phyloP scores from a whole-genome alignment of 768 basidiomycete genomes.

The Coprinellus aureogranulatus region DNA sequence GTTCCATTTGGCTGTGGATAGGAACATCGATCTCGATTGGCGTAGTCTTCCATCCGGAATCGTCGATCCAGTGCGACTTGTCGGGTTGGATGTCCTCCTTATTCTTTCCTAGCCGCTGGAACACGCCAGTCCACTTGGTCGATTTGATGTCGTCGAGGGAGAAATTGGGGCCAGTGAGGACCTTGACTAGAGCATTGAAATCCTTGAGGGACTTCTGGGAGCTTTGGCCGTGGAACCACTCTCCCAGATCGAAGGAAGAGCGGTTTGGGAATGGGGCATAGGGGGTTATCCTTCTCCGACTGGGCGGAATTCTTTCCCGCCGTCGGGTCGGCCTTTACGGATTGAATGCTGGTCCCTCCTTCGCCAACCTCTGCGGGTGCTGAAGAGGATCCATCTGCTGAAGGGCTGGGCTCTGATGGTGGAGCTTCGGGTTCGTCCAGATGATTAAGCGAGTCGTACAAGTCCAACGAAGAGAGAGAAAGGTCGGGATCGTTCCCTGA shows the following conservation, averaged over 20 bases:
- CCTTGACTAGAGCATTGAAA: background rate
- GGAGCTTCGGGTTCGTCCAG: too few relatives aligned
- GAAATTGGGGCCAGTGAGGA: background rate
- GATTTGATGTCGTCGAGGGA: background rate
- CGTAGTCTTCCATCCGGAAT: background rate
- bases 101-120: background rate
- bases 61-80: background rate
- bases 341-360: too few relatives aligned
- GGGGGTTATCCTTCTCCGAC: too few relatives aligned
- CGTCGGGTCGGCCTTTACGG: too few relatives aligned
- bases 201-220: background rate
- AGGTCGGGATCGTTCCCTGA: too few relatives aligned
- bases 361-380: too few relatives aligned
- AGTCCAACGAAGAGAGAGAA: too few relatives aligned
- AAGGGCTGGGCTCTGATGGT: too few relatives aligned
- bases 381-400: too few relatives aligned
- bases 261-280: conserved; percentile 2
- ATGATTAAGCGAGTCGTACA: too few relatives aligned
- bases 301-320: too few relatives aligned
- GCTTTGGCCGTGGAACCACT: conserved; percentile 1
- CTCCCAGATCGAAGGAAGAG: background rate
- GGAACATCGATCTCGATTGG: background rate
- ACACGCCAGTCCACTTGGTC: background rate
- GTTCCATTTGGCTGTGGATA: background rate
- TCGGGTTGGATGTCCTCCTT: background rate